A percentile compares a stretch with the other conserved stretches of the same genome.
Conservation (phyloP, 1,284 basidiomycete species). For the Chalciporus piperatoides region DNA sequence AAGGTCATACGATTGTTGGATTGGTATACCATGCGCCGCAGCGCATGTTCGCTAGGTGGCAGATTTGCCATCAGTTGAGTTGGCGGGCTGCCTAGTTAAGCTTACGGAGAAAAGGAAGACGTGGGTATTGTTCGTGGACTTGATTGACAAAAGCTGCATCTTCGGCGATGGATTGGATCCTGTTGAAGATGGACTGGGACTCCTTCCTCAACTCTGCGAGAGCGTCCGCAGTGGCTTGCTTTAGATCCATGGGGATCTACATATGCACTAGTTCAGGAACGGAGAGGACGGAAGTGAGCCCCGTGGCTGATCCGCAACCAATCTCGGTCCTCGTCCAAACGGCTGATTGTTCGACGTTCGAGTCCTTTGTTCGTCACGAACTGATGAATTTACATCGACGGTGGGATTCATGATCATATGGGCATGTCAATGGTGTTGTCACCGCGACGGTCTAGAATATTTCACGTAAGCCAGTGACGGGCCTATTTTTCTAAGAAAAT, state of each 20-base stretch:
- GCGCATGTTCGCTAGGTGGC: constrained; percentile 80
- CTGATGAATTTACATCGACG: no score
- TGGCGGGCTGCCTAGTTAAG: constrained; percentile 6
- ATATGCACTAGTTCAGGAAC: no score
- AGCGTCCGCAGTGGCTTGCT: not conserved
- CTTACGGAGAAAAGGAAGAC: constrained; percentile 66
- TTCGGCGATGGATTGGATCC: constrained; percentile 79
- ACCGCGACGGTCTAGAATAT: constrained; percentile 4
- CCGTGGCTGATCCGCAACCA: no score
- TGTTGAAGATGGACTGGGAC: constrained; percentile 76
- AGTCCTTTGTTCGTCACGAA: no score
- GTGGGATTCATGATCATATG: no score
- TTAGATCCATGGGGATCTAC: not conserved
- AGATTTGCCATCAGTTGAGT: not conserved
- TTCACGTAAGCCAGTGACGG: no score
- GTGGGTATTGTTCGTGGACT: constrained; percentile 54
- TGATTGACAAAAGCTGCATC: constrained; percentile 69
- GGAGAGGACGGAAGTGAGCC: no score
- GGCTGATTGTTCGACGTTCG: no score
- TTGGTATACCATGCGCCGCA: constrained; percentile 95
- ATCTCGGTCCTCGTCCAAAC: no score
- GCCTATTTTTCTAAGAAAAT: no score
- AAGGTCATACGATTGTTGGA: constrained; percentile 53
- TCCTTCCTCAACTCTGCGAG: constrained; percentile 51
- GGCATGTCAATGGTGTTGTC: not conserved